Percentiles rank a stretch among this genome's conserved stretches.
Evolutionary conservation across 768 basidiomycete genomes (phyloP).

Genomic region (Pisolithus microcarpus): DNA sequence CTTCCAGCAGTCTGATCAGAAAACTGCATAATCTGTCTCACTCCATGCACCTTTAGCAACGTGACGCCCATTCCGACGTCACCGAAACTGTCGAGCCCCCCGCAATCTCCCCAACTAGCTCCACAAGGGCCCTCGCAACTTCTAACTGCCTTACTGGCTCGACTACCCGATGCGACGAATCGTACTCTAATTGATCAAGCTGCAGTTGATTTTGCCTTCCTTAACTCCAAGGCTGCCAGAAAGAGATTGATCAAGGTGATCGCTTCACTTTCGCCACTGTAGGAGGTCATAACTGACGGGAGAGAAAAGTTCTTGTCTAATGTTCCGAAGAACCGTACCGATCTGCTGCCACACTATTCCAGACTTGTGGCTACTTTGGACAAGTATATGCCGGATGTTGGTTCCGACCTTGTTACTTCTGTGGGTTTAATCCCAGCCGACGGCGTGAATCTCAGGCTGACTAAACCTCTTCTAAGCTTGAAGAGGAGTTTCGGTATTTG

Average conservation of each 20-base stretch:
- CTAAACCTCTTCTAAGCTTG: constrained; percentile 49
- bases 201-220: constrained; percentile 90
- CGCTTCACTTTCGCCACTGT: constrained; percentile 1
- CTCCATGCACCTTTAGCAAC: constrained; percentile 38
- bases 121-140: constrained; percentile 91
- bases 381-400: constrained; percentile 91
- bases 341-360: constrained; percentile 90
- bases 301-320: constrained; percentile 63
- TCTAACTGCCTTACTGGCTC: constrained; percentile 81
- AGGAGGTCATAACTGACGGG: constrained; percentile 5
- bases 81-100: constrained; percentile 53
- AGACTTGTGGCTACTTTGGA: constrained; percentile 83
- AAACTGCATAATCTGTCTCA: constrained; percentile 14
- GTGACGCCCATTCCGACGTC: constrained; percentile 65
- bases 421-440: constrained; percentile 40
- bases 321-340: constrained; percentile 81
- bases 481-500: constrained; percentile 94
- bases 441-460: background rate
- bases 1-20: background rate
- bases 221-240: constrained; percentile 94
- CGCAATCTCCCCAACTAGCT: constrained; percentile 61
- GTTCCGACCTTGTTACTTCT: constrained; percentile 68
- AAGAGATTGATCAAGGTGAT: constrained; percentile 82
- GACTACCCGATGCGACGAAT: constrained; percentile 92
- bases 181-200: constrained; percentile 85